Evolutionary conservation across 495 filamentous ascomycete genomes (phyloP).

Genomic region (Penicillium roqueforti): DNA sequence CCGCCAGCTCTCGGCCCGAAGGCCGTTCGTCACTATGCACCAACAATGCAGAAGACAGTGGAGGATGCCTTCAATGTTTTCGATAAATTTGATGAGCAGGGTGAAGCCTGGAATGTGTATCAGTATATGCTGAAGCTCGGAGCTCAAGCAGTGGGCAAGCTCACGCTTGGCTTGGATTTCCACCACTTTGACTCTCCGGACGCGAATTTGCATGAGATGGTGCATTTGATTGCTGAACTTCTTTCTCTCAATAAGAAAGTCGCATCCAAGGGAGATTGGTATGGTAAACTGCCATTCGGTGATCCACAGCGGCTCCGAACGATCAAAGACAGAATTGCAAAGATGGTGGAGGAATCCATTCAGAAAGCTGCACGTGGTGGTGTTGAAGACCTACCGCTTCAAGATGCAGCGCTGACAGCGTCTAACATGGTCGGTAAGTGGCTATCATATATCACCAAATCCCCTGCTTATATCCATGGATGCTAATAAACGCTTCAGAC

Average conservation of each 20-base stretch:
- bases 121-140: slow-evolving; percentile 55
- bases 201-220: slow-evolving; percentile 34
- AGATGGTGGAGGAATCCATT: slow-evolving; percentile 34
- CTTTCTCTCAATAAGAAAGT: slow-evolving; percentile 51
- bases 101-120: slow-evolving; percentile 52
- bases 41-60: slow-evolving; percentile 46
- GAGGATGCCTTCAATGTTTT: slow-evolving; percentile 45
- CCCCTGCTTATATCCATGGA: background rate
- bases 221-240: slow-evolving; percentile 32
- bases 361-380: slow-evolving; percentile 22
- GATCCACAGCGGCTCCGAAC: slow-evolving; percentile 34
- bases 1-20: slow-evolving; percentile 50
- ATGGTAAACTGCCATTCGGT: slow-evolving; percentile 48
- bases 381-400: slow-evolving; percentile 38
- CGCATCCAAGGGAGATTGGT: slow-evolving; percentile 43
- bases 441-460: background rate
- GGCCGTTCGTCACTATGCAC: slow-evolving; percentile 51
- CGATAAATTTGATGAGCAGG: slow-evolving; percentile 44
- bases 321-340: slow-evolving; percentile 15
- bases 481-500: slow-evolving; percentile 23
- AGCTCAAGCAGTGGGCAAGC: slow-evolving; percentile 46
- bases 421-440: slow-evolving; percentile 34
- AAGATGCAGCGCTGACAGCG: slow-evolving; percentile 48
- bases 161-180: slow-evolving; percentile 48
- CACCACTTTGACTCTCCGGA: slow-evolving; percentile 47